Conservation (phyloP, 2,329 filamentous ascomycete species). For the Clonostachys rhizophaga region DNA sequence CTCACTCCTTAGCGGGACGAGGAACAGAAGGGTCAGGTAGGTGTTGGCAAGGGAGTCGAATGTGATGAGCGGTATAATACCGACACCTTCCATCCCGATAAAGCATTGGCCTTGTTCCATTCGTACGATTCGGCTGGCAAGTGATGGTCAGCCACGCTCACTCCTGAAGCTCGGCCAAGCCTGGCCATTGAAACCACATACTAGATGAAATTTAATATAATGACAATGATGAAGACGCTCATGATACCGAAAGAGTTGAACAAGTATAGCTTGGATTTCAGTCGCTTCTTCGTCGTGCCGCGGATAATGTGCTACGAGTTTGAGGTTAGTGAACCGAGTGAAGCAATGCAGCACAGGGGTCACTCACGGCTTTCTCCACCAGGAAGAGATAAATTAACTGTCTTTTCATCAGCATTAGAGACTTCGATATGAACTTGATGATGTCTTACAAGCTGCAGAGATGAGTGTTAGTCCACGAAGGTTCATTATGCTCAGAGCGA, state of each 20-base stretch:
- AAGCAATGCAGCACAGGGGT: neutral
- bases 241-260: constrained; percentile 57
- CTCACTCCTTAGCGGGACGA: constrained; percentile 53
- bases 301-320: constrained; percentile 49
- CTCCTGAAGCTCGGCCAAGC: no score
- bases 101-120: constrained; percentile 51
- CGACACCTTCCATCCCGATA: constrained; percentile 54
- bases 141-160: neutral
- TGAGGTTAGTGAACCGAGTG: neutral
- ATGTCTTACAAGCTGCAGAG: no score
- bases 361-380: constrained; percentile 55
- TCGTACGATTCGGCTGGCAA: constrained; percentile 48
- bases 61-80: constrained; percentile 56
- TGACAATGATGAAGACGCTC: constrained; percentile 38
- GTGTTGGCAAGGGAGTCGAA: constrained; percentile 59
- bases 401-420: no score
- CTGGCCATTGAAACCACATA: constrained; percentile 23
- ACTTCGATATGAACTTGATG: no score
- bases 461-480: no score
- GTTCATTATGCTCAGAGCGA: neutral
- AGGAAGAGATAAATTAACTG: constrained; percentile 60
- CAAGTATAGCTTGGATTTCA: constrained; percentile 52
- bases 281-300: constrained; percentile 41
- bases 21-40: constrained; percentile 59
- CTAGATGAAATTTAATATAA: constrained; percentile 57